Percentiles rank a stretch among this genome's conserved stretches.
These are phyloP conservation scores for Scleromitrula shiraiana DNA, from an alignment of 2,329 filamentous ascomycete species.

Conservation along the genomic window DNA sequence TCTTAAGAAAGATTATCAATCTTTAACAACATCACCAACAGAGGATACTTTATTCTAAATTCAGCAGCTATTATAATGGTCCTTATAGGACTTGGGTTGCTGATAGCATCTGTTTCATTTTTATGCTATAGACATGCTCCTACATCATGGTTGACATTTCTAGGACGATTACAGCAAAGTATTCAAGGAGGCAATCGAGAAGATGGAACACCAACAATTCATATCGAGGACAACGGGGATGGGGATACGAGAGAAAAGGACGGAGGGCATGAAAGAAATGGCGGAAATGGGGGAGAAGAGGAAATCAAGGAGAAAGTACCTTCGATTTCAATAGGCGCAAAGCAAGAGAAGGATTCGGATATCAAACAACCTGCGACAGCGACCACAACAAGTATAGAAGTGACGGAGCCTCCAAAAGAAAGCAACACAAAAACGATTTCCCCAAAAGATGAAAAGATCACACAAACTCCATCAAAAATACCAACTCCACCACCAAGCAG, in stretches of 20 bases:
- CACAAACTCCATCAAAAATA: not conserved
- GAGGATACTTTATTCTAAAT: no score
- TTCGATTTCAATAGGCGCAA: no score
- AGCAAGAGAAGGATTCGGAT: not conserved
- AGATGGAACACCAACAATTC: slow-evolving; percentile 11
- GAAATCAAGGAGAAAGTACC: no score
- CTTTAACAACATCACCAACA: no score
- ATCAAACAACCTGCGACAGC: not conserved
- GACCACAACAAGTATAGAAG: not conserved
- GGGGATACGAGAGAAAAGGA: not conserved
- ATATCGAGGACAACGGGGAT: not conserved
- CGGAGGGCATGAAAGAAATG: not conserved
- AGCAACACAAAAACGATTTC: no score
- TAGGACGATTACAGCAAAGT: slow-evolving; percentile 25
- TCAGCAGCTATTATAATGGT: not conserved
- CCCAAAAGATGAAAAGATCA: no score
- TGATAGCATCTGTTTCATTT: slow-evolving; percentile 52
- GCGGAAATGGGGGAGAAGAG: no score
- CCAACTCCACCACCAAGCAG: slow-evolving; percentile 7
- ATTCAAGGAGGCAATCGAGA: slow-evolving; percentile 6
- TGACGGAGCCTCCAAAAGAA: not conserved
- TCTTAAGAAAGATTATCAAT: no score
- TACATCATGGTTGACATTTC: slow-evolving; percentile 37
- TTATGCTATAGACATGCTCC: slow-evolving; percentile 46
- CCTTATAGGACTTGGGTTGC: slow-evolving; percentile 49